Conservation (phyloP, 2,329 filamentous ascomycete genomes). For the Fusarium udum region DNA sequence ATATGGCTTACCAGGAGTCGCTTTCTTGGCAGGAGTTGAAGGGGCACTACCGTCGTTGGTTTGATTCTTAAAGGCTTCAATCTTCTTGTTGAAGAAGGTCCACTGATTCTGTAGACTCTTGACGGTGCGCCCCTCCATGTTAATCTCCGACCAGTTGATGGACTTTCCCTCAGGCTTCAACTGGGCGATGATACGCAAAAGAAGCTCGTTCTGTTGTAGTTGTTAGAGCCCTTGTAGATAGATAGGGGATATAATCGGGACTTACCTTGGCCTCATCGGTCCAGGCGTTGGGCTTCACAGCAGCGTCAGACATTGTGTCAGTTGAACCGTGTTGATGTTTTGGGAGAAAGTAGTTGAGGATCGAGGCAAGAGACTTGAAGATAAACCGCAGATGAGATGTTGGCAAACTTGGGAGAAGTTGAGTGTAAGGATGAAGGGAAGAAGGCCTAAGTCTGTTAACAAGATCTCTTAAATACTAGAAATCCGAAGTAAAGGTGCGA, state of each 20-base stretch:
- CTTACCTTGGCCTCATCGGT: slow-evolving; percentile 51
- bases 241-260: not conserved
- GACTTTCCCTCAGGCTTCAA: slow-evolving; percentile 45
- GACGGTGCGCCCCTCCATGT: slow-evolving; percentile 50
- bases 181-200: slow-evolving; percentile 50
- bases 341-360: too few species aligned
- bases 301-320: slow-evolving; percentile 39
- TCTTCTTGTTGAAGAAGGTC: slow-evolving; percentile 49
- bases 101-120: slow-evolving; percentile 53
- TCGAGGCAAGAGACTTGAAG: not conserved
- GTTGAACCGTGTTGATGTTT: not conserved
- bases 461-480: not conserved
- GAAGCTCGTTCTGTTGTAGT: slow-evolving; percentile 46
- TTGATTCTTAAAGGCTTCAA: slow-evolving; percentile 48
- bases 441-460: not conserved
- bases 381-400: not conserved
- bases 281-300: slow-evolving; percentile 46
- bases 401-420: too few species aligned
- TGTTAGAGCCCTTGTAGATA: not conserved
- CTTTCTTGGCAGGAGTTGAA: slow-evolving; percentile 35
- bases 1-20: slow-evolving; percentile 25
- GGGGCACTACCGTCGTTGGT: slow-evolving; percentile 3
- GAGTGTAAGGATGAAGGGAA: too few species aligned
- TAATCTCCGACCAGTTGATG: slow-evolving; percentile 50
- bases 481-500: not conserved